A percentile compares a stretch with the other conserved stretches of the same genome.
Conservation (phyloP, 345 rosid genomes). For the Arabidopsis thaliana region TAIR10.1 NC_003076.8:22263001-22263500, state of each 20-base stretch:
- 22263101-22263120: constrained; percentile 97
- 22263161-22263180: constrained; percentile 92
- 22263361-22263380: constrained; percentile 10
- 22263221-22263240: constrained; percentile 94
- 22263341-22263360: constrained; percentile 30
- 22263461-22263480: not conserved
- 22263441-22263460: not conserved
- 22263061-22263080: not conserved
- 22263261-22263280: constrained; percentile 95
- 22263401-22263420: constrained; percentile 12
- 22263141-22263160: constrained; percentile 99
- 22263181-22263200: constrained; percentile 95
- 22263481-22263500: not conserved
- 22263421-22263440: constrained; percentile 5
- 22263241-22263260: constrained; percentile 96
- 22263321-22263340: constrained; percentile 9
- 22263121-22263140: constrained; percentile 97
- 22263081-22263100: constrained; percentile 46
- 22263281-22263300: constrained; percentile 93
- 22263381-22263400: constrained; percentile 19
- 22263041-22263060: not conserved
- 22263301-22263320: constrained; percentile 95
- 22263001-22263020: not conserved
- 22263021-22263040: not conserved
- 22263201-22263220: constrained; percentile 98